Evolutionary conservation across 2,329 filamentous ascomycete genomes (phyloP).

Genomic region (Amylocarpus encephaloides): DNA sequence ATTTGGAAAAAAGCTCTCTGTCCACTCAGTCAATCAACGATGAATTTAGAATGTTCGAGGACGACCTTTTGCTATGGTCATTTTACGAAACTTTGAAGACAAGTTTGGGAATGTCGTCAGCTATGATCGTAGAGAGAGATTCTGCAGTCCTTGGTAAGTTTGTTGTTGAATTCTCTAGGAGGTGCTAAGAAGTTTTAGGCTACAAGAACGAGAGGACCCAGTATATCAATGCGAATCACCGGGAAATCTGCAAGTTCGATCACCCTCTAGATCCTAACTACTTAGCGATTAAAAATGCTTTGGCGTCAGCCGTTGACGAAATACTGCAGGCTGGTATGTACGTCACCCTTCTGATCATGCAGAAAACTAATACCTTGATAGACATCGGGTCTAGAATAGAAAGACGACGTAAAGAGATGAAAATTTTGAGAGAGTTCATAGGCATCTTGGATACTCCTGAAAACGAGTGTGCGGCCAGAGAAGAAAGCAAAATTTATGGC

Average conservation of each 20-base stretch:
- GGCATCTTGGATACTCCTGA: constrained; percentile 14
- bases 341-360: neutral
- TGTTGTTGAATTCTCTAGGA: no score
- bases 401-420: constrained; percentile 1
- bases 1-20: constrained; percentile 30
- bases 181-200: no score
- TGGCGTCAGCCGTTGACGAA: constrained; percentile 6
- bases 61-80: constrained; percentile 33
- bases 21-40: constrained; percentile 30
- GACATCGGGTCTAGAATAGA: neutral
- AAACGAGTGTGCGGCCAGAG: constrained; percentile 14
- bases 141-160: constrained; percentile 22
- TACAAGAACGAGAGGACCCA: constrained; percentile 23
- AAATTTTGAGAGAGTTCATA: constrained; percentile 12
- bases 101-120: constrained; percentile 21
- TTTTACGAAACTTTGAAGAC: constrained; percentile 40
- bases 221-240: constrained; percentile 30
- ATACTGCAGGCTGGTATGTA: neutral
- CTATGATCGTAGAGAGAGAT: constrained; percentile 25
- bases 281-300: constrained; percentile 13
- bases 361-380: neutral
- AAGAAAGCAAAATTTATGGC: constrained; percentile 1
- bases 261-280: constrained; percentile 23
- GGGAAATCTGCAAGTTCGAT: constrained; percentile 30
- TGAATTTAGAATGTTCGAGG: constrained; percentile 29